Base-by-base conservation (phyloP, 2,329 filamentous ascomycete genomes). In the Mariannaea elegans region DNA sequence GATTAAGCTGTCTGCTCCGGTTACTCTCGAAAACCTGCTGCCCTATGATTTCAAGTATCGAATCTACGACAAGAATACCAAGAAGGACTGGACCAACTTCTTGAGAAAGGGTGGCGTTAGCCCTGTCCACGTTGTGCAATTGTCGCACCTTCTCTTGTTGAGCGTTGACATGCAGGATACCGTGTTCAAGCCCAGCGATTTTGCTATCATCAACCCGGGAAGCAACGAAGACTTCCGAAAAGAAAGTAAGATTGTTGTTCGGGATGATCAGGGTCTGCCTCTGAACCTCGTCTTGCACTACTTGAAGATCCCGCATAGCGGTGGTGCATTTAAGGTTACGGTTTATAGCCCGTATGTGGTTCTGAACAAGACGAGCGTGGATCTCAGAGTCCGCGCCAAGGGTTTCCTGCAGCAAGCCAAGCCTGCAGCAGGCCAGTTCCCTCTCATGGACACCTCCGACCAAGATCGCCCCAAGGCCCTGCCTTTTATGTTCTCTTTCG, bases 1-100 rank as follows among this genome's bases (percentile, higher is more conserved):
- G 59, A 84, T 99, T 65, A 92, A 94, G 66, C 85, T 99, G 3
- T 97, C 93, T 21, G 94, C 95, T 1, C 95, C 96, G 0, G 87
- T 99, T 13, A 94, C 97, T 48, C 84, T 99, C 4, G 94, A 99
- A 75, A 99, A 99, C 66, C 80, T 99, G 41, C 80, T 99, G 34
- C 95, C 95, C 0, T 98, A 95, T 73, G 95, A 99, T 77, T 99
- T 99, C 87, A 98, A 99, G 77, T 99, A 99, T 76, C 89, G 94
- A 55, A 98, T 99, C 55, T 99, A 98, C 72, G 95, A 99, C 80
- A 97, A 96, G 80, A 96, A 97, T 75, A 97, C 94, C 0, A 96
- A 94, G 82, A 97, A 96, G 74, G 95, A 99, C 74, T 99, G 95
- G 95, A 96, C 93, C 4, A 99, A 99, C 75, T 99, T 99, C 79